Base-by-base conservation (phyloP, 2,329 filamentous ascomycete species). In the Epichloe sylvatica region DNA sequence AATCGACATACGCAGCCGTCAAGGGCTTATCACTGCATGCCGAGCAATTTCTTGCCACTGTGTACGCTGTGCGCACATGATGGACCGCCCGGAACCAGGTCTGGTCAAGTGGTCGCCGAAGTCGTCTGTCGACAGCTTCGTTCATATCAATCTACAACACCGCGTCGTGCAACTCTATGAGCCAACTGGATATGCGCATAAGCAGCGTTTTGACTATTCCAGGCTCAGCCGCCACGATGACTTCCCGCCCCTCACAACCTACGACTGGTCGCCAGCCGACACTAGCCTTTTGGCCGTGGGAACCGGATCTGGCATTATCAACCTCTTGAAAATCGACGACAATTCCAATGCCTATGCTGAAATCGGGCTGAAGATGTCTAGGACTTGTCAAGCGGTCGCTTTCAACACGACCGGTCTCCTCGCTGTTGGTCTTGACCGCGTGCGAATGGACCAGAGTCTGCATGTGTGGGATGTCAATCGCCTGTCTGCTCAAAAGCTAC, bases 391-490 rank as follows among this genome's bases (percentile, higher is more conserved):
- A 59, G 84, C 86, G 0, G 84, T 92, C 39, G 82, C 86, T 3
- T 89, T 92, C 67, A 91, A 81, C 60, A 80, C 78, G 3, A 74
- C 72, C 5, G 83, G 84, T 17, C 72, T 85, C 50, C 70, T 94
- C 47, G 87, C 86, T 9, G 85, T 89, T 30, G 87, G 85, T 1
- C 71, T 92, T 47, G 87, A 92, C 59, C 77, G 85, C 57, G 86
- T 90, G 23, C 78, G 87, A 34, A 89, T 86, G 65, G 87, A 92
- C 60, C 79, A 84, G 54, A 89, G 84, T 57, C 73, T 94, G 45
- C 86, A 91, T 58, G 82, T 92, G 33, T 92, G 86, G 77, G 86
- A 94, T 63, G 74, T 89, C 49, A 83, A 78, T 56, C 77, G 78
- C 38, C 71, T 80, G 45, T 75, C 72, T 19, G 71, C 65, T 41